Percentiles rank a stretch among this genome's conserved stretches.
These are phyloP conservation scores for Coemansia aciculifera DNA, from an alignment of 192 early-diverging fungal species.

Conservation along the genomic window DNA sequence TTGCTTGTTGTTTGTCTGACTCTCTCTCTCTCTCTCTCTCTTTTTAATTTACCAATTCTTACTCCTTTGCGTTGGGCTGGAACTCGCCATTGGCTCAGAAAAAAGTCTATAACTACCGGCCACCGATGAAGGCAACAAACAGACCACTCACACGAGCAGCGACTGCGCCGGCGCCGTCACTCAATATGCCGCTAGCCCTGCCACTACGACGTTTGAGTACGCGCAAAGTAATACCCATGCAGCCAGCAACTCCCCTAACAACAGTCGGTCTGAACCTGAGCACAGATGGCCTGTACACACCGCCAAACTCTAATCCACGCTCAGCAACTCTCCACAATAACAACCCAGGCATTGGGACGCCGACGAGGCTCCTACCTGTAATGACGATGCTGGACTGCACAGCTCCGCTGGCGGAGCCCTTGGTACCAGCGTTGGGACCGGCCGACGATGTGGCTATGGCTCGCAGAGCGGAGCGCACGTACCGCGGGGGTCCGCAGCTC, in stretches of 20 bases:
- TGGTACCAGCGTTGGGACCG: not conserved
- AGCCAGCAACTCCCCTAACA: not conserved
- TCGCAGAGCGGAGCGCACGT: conserved; percentile 34
- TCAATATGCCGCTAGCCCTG: not conserved
- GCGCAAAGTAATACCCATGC: conserved; percentile 17
- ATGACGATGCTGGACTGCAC: not conserved
- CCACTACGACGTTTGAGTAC: conserved; percentile 10
- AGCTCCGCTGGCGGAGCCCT: not conserved
- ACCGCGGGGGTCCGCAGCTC: conserved; percentile 36
- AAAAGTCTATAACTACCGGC: not conserved
- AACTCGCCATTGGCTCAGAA: not conserved
- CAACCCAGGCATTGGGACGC: not conserved
- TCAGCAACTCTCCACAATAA: not conserved
- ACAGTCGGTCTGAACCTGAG: conserved; percentile 12
- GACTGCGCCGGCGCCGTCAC: conserved; percentile 12
- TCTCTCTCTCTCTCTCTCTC: not conserved
- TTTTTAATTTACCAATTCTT: not conserved
- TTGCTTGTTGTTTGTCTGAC: not conserved
- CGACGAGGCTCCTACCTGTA: not conserved
- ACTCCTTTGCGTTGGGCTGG: not conserved
- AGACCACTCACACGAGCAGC: conserved; percentile 15
- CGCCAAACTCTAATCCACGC: conserved; percentile 4
- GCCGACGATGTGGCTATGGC: conserved; percentile 19
- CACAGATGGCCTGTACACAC: conserved; percentile 9
- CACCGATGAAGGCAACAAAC: conserved; percentile 2